phyloP scores from a whole-genome alignment of 2,329 filamentous ascomycete species.

The Ceratocystis colombiana region DNA sequence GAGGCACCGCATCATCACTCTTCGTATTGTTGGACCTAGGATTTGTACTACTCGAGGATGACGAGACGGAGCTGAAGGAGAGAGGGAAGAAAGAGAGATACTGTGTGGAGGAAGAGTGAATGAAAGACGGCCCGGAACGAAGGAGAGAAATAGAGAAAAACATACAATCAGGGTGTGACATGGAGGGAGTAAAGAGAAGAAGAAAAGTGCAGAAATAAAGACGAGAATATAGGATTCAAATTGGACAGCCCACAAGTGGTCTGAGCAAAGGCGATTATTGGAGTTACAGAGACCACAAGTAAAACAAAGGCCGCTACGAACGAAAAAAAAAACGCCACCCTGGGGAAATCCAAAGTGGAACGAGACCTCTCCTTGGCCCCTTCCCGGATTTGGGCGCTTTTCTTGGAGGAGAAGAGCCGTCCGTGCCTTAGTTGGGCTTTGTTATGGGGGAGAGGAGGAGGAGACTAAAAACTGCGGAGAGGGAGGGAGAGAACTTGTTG shows the following conservation, averaged over 20 bases:
- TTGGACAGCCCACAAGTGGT: slow-evolving; percentile 12
- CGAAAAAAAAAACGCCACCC: background rate
- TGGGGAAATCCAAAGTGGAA: slow-evolving; percentile 3
- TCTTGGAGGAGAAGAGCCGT: background rate
- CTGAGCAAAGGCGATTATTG: slow-evolving; percentile 12
- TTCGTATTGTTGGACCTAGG: background rate
- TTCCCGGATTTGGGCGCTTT: background rate
- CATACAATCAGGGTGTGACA: background rate
- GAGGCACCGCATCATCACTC: background rate
- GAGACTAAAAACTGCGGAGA: slow-evolving; percentile 1
- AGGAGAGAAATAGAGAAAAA: background rate
- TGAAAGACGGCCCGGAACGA: background rate
- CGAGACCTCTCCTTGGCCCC: slow-evolving; percentile 3
- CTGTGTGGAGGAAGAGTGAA: background rate
- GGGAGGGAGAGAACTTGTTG: background rate
- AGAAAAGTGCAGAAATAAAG: background rate
- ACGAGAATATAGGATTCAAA: slow-evolving; percentile 2
- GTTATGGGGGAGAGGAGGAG: slow-evolving; percentile 10
- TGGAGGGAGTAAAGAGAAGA: background rate
- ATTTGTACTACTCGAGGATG: background rate
- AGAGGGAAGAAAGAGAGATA: background rate
- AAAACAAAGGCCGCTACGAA: background rate
- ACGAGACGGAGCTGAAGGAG: background rate
- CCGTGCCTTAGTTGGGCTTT: slow-evolving; percentile 8
- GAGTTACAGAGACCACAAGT: background rate